Percentiles rank a stretch among this genome's conserved stretches.
These are phyloP conservation scores for Plectranthus barbatus DNA, from an alignment of 257 asterid genomes.

Conservation along the genomic window DNA sequence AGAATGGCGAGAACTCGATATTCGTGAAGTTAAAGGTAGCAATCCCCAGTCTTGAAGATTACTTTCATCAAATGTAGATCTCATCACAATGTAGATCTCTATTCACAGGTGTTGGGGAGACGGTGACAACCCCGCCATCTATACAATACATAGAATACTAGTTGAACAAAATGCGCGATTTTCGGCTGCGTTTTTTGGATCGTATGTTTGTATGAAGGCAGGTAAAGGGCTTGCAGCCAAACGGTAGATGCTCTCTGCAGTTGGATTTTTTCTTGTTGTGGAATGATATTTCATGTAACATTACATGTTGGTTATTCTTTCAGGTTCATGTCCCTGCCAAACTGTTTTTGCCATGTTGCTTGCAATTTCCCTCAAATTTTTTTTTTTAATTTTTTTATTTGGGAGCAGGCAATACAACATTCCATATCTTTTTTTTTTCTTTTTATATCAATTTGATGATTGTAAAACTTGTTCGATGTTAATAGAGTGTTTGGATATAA, in stretches of 20 bases:
- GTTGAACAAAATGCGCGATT: not conserved
- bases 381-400: too few relatives aligned
- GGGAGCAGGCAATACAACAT: too few relatives aligned
- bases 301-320: not conserved
- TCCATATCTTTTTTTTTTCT: too few relatives aligned
- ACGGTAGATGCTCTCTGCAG: not conserved
- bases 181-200: not conserved
- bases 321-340: too few relatives aligned
- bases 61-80: not conserved
- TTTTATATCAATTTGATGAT: too few relatives aligned
- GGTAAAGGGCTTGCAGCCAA: conserved; percentile 9
- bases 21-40: conserved; percentile 56
- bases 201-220: conserved; percentile 12
- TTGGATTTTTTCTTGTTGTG: conserved; percentile 7
- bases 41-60: not conserved
- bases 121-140: conserved; percentile 51
- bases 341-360: too few relatives aligned
- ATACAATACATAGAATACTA: conserved; percentile 72
- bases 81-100: too few relatives aligned
- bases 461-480: too few relatives aligned
- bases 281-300: not conserved
- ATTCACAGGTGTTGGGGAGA: conserved; percentile 47
- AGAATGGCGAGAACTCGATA: conserved; percentile 78
- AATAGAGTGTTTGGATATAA: too few relatives aligned
- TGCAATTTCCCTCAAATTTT: too few relatives aligned